These are phyloP conservation scores for Nidula microcarpa DNA, from an alignment of 768 basidiomycete genomes.

Conservation along the genomic window DNA sequence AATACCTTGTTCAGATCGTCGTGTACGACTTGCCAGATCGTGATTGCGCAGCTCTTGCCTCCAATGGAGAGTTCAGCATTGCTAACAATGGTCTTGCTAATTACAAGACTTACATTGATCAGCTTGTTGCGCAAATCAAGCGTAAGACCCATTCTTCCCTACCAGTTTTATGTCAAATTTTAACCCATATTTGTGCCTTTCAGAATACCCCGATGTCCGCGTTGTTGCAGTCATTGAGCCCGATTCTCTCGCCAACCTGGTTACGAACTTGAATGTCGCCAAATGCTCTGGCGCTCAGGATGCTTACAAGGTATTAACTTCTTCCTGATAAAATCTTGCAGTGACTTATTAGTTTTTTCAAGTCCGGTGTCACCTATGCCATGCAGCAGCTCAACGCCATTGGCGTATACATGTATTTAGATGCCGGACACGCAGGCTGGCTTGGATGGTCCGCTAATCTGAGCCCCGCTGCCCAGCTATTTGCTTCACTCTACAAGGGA, in stretches of 20 bases:
- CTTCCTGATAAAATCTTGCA: neutral
- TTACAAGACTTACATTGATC: constrained; percentile 61
- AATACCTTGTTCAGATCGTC: constrained; percentile 48
- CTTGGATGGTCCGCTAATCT: constrained; percentile 68
- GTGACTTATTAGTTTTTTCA: neutral
- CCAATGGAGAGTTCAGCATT: constrained; percentile 64
- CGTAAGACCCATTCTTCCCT: constrained; percentile 24
- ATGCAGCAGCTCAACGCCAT: constrained; percentile 51
- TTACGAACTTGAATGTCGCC: constrained; percentile 59
- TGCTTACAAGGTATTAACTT: constrained; percentile 40
- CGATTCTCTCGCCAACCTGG: constrained; percentile 65
- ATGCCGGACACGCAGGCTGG: constrained; percentile 65
- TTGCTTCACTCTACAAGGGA: constrained; percentile 41
- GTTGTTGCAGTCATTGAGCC: constrained; percentile 67
- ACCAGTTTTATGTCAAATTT: neutral
- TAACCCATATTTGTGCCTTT: neutral
- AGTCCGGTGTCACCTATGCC: constrained; percentile 51
- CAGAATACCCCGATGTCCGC: constrained; percentile 56
- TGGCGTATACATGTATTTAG: constrained; percentile 60
- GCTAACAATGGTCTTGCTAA: constrained; percentile 52
- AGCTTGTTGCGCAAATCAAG: constrained; percentile 53
- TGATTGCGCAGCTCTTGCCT: constrained; percentile 63
- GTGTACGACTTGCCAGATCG: constrained; percentile 64
- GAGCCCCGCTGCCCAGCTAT: constrained; percentile 53
- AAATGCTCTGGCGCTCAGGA: constrained; percentile 53